These are phyloP conservation scores for Hanseniaspora lachancei DNA, from an alignment of 805 yeast species.

Conservation along the genomic window DNA sequence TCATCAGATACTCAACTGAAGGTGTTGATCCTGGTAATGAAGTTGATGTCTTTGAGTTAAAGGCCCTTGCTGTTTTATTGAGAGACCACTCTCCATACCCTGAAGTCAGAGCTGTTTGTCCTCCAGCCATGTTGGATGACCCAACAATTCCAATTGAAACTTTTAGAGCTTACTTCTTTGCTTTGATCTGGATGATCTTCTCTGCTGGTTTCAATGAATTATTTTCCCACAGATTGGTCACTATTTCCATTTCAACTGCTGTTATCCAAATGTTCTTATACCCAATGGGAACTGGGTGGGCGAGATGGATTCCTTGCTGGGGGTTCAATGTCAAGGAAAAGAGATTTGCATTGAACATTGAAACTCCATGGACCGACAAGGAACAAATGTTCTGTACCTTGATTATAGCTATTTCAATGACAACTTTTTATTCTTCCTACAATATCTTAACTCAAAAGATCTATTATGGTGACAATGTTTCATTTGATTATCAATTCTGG, in stretches of 20 bases:
- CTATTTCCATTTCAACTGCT: slow-evolving; percentile 32
- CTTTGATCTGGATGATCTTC: slow-evolving; percentile 36
- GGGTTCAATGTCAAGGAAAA: slow-evolving; percentile 31
- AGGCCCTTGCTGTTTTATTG: slow-evolving; percentile 28
- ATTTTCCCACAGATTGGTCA: slow-evolving; percentile 43
- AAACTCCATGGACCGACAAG: slow-evolving; percentile 45
- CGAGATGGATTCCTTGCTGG: slow-evolving; percentile 34
- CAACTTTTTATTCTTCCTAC: slow-evolving; percentile 27
- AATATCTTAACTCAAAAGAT: slow-evolving; percentile 29
- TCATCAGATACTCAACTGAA: slow-evolving; percentile 23
- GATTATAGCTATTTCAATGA: slow-evolving; percentile 29
- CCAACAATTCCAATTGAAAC: slow-evolving; percentile 38
- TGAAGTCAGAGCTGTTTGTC: slow-evolving; percentile 52
- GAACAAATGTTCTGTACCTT: slow-evolving; percentile 55
- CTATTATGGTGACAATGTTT: slow-evolving; percentile 24
- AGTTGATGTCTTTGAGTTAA: slow-evolving; percentile 20
- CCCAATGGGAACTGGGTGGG: slow-evolving; percentile 35
- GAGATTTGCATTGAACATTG: slow-evolving; percentile 39
- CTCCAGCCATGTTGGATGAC: slow-evolving; percentile 34
- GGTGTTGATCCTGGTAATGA: slow-evolving; percentile 18
- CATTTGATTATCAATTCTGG: slow-evolving; percentile 38
- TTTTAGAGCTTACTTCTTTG: slow-evolving; percentile 31
- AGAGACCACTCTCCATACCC: slow-evolving; percentile 45
- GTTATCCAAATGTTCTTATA: slow-evolving; percentile 36
- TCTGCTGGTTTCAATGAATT: slow-evolving; percentile 46